These are phyloP conservation scores for Puccinellia tenuiflora DNA, from an alignment of 176 grass and related monocot genomes.

Conservation along the genomic window DNA sequence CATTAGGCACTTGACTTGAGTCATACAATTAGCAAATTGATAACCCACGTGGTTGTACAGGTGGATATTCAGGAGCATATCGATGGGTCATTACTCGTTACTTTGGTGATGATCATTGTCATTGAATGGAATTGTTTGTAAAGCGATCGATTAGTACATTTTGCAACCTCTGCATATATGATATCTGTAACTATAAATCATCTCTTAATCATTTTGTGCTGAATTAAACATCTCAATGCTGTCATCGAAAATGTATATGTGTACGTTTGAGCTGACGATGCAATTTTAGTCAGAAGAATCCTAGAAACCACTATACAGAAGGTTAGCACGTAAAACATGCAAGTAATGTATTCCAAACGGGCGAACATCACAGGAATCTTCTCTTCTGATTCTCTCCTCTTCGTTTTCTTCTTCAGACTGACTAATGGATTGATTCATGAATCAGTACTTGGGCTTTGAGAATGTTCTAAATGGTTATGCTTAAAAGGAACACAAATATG, in stretches of 20 bases:
- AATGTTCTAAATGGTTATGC: neutral
- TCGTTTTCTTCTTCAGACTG: too few relatives aligned
- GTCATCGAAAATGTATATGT: neutral
- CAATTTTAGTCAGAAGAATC: neutral
- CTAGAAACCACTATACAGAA: neutral
- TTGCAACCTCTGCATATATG: neutral
- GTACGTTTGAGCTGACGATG: neutral
- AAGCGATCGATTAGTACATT: neutral
- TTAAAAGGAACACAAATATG: neutral
- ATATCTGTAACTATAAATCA: neutral
- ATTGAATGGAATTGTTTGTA: neutral
- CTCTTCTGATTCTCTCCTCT: neutral
- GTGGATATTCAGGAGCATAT: too few relatives aligned
- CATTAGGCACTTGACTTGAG: neutral
- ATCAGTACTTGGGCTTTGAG: neutral
- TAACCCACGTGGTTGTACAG: neutral
- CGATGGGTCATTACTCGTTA: neutral
- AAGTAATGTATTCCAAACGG: neutral
- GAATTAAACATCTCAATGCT: neutral
- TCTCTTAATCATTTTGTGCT: neutral
- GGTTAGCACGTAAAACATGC: neutral
- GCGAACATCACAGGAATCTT: neutral
- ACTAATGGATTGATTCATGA: neutral
- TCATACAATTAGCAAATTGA: neutral
- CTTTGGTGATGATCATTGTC: neutral